These are phyloP conservation scores for Flaveria trinervia DNA, from an alignment of 129 eudicot species.

Conservation along the genomic window DNA sequence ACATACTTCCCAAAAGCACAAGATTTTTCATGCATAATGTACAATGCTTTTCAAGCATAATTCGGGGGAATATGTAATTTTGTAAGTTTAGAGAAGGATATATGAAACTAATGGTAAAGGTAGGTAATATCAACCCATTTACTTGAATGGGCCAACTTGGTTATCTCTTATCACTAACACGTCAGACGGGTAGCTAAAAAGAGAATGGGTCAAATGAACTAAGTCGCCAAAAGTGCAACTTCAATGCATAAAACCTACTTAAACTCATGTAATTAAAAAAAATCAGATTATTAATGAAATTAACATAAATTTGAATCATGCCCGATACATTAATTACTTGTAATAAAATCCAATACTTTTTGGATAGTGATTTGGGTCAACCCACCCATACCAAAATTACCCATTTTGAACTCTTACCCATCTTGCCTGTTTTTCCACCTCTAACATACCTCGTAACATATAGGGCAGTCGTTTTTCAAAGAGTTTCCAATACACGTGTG, in stretches of 20 bases:
- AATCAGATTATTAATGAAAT: background rate
- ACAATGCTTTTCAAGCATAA: no score
- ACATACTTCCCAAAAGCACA: no score
- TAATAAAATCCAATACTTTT: background rate
- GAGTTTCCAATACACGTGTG: conserved; percentile 80
- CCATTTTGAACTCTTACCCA: background rate
- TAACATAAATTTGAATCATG: background rate
- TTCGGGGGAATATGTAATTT: no score
- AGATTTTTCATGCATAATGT: no score
- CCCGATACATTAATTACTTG: background rate
- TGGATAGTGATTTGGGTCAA: background rate
- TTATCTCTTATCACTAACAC: background rate
- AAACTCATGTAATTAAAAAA: background rate
- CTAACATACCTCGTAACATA: conserved; percentile 82
- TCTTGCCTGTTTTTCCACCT: background rate
- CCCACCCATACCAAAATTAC: conserved; percentile 7
- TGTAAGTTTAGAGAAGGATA: no score
- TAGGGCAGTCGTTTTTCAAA: conserved; percentile 81
- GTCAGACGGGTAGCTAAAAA: background rate
- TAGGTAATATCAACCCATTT: background rate
- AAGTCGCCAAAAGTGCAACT: background rate
- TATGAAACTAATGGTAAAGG: background rate
- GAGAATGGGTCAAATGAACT: background rate
- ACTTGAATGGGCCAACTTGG: background rate
- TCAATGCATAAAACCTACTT: background rate